Percentiles rank a stretch among this genome's conserved stretches.
Conservation (phyloP, 2,329 filamentous ascomycete species). For the Neopestalotiopsis clavispora region DNA sequence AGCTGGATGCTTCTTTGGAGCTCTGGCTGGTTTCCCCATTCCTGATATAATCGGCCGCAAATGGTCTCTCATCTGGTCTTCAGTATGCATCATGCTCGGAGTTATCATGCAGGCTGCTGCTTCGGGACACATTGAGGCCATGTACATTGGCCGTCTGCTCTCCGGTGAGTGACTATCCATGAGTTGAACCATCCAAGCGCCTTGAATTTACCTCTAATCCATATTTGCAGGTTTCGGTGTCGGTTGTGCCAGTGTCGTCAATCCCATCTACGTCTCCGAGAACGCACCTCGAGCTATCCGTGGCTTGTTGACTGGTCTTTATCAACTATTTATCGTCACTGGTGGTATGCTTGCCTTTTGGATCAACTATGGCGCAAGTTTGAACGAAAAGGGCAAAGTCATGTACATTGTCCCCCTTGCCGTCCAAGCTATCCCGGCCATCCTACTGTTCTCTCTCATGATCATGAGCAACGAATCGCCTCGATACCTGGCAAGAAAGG, state of each 20-base stretch:
- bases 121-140: constrained; percentile 58
- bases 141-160: constrained; percentile 66
- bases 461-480: constrained; percentile 68
- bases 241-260: constrained; percentile 46
- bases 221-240: constrained; percentile 42
- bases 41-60: constrained; percentile 60
- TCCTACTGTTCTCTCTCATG: constrained; percentile 65
- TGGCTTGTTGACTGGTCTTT: constrained; percentile 48
- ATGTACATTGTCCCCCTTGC: constrained; percentile 64
- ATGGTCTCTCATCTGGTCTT: constrained; percentile 56
- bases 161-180: constrained; percentile 38
- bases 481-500: constrained; percentile 67
- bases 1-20: constrained; percentile 45
- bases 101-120: constrained; percentile 65
- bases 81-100: constrained; percentile 60
- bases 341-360: constrained; percentile 49
- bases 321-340: constrained; percentile 51
- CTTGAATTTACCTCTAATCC: neutral
- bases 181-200: too few relatives aligned
- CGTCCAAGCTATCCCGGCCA: constrained; percentile 66
- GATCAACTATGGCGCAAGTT: constrained; percentile 56
- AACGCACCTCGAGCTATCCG: constrained; percentile 50
- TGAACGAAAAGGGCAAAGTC: constrained; percentile 36
- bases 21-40: constrained; percentile 52
- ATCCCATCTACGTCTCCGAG: constrained; percentile 50